These are phyloP conservation scores for Plasmodium berghei DNA, from an alignment of 169 alveolate genomes.

Conservation along the genomic window DNA sequence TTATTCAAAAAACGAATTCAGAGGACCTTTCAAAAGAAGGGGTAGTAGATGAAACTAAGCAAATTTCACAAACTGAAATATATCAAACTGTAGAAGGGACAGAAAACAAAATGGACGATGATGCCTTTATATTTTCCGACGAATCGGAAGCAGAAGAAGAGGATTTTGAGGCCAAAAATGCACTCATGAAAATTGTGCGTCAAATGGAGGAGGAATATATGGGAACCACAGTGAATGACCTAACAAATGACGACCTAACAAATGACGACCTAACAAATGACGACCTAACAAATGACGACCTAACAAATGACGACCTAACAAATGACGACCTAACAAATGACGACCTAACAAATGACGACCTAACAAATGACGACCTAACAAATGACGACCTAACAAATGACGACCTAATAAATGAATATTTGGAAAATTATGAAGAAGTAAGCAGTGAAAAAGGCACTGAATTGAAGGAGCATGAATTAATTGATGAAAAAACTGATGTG, in stretches of 20 bases:
- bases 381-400: background rate
- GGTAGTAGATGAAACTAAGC: background rate
- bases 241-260: conserved; percentile 9
- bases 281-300: background rate
- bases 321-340: background rate
- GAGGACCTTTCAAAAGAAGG: background rate
- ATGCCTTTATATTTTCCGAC: conserved; percentile 29
- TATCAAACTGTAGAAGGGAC: background rate
- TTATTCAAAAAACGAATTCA: too few species aligned
- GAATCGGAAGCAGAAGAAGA: conserved; percentile 38
- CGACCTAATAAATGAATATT: background rate
- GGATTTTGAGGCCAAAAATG: background rate
- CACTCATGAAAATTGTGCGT: background rate
- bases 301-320: background rate
- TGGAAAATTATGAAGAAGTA: background rate
- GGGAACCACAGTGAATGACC: background rate
- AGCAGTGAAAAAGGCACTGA: background rate
- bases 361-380: background rate
- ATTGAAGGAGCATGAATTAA: conserved; percentile 2
- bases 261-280: background rate
- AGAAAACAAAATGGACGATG: background rate
- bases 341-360: background rate
- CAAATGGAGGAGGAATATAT: background rate
- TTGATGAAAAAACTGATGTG: background rate
- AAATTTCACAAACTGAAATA: background rate